A percentile compares a stretch with the other conserved stretches of the same genome.
These are phyloP conservation scores for Begonia masoniana DNA, from an alignment of 306 rosid species.

Conservation along the genomic window DNA sequence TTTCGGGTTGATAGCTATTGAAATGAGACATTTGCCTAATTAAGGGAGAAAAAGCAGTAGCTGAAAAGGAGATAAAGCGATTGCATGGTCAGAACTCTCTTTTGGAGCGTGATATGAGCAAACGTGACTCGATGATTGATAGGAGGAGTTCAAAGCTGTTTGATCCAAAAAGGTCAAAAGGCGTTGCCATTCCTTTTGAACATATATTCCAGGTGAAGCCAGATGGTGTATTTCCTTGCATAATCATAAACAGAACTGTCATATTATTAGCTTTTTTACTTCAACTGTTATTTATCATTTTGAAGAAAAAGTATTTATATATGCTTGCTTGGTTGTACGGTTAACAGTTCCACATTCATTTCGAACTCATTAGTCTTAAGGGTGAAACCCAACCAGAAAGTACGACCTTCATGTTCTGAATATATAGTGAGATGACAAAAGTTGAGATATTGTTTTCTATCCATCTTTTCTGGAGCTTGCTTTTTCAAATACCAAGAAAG, in stretches of 20 bases:
- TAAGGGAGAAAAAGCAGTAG: slow-evolving; percentile 67
- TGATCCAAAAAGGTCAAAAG: slow-evolving; percentile 50
- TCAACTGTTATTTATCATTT: too few relatives aligned
- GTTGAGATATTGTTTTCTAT: too few relatives aligned
- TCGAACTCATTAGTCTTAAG: too few relatives aligned
- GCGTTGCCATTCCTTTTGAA: slow-evolving; percentile 31
- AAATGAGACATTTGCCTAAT: slow-evolving; percentile 5
- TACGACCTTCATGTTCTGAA: too few relatives aligned
- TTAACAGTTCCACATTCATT: too few relatives aligned
- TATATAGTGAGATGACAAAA: too few relatives aligned
- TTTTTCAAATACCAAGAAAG: too few relatives aligned
- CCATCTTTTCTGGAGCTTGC: too few relatives aligned
- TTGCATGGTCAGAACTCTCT: slow-evolving; percentile 64
- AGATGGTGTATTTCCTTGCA: background rate
- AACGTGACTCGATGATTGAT: slow-evolving; percentile 48
- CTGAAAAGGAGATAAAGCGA: slow-evolving; percentile 71
- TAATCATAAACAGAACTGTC: background rate
- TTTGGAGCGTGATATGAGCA: slow-evolving; percentile 73
- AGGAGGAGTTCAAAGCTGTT: slow-evolving; percentile 43
- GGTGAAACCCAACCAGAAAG: too few relatives aligned
- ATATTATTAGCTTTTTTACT: background rate
- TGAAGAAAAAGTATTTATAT: too few relatives aligned
- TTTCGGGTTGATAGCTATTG: too few relatives aligned
- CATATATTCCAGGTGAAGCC: slow-evolving; percentile 50
- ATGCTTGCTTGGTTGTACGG: too few relatives aligned